phyloP scores from a whole-genome alignment of 2,329 filamentous ascomycete genomes.

The Fusarium sambucinum region DNA sequence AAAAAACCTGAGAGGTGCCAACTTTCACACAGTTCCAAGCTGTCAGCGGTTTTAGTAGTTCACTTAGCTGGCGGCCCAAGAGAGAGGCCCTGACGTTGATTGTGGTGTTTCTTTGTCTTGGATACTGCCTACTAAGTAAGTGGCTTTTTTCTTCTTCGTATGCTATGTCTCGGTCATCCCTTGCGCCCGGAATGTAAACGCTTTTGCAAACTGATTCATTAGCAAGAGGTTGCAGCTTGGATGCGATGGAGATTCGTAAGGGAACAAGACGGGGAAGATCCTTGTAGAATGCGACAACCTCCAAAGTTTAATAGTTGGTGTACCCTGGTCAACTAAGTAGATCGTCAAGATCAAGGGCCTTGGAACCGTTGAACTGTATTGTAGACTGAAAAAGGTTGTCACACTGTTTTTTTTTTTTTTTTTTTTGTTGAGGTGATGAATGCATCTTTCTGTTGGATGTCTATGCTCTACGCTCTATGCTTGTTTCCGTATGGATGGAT shows the following conservation, averaged over 20 bases:
- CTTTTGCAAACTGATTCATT: constrained; percentile 20
- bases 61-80: background rate
- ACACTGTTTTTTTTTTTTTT: background rate
- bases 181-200: constrained; percentile 33
- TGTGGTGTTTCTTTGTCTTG: constrained; percentile 23
- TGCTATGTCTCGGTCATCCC: constrained; percentile 16
- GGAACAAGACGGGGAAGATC: constrained; percentile 15
- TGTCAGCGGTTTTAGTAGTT: constrained; percentile 1
- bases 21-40: background rate
- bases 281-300: constrained; percentile 1
- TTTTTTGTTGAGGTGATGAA: background rate
- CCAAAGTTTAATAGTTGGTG: constrained; percentile 10
- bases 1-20: constrained; percentile 8
- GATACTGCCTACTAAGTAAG: background rate
- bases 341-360: constrained; percentile 4
- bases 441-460: constrained; percentile 31
- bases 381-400: constrained; percentile 15
- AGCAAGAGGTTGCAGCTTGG: constrained; percentile 10
- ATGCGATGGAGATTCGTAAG: constrained; percentile 3
- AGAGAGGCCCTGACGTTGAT: constrained; percentile 3
- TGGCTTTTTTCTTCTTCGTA: background rate
- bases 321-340: constrained; percentile 8
- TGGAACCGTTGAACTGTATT: constrained; percentile 1
- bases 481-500: background rate
- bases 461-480: background rate